Evolutionary conservation across 345 rosid species (phyloP).

Genomic region (Citrus sinensis): DVS_A1.0 CM039165.1:20322001-20322500

Average conservation of each 20-base stretch:
- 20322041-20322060: neutral
- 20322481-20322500: neutral
- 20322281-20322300: neutral
- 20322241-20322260: neutral
- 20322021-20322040: neutral
- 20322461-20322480: neutral
- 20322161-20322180: neutral
- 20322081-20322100: neutral
- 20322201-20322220: neutral
- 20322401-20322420: neutral
- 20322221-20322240: neutral
- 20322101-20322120: neutral
- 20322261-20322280: neutral
- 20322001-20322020: neutral
- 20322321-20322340: neutral
- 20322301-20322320: neutral
- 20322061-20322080: neutral
- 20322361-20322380: neutral
- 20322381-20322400: neutral
- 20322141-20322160: neutral
- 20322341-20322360: neutral
- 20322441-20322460: neutral
- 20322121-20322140: neutral
- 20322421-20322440: neutral
- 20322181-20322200: neutral